These are phyloP conservation scores for Chrysosporium queenslandicum DNA, from an alignment of 2,329 filamentous ascomycete species.

Conservation along the genomic window DNA sequence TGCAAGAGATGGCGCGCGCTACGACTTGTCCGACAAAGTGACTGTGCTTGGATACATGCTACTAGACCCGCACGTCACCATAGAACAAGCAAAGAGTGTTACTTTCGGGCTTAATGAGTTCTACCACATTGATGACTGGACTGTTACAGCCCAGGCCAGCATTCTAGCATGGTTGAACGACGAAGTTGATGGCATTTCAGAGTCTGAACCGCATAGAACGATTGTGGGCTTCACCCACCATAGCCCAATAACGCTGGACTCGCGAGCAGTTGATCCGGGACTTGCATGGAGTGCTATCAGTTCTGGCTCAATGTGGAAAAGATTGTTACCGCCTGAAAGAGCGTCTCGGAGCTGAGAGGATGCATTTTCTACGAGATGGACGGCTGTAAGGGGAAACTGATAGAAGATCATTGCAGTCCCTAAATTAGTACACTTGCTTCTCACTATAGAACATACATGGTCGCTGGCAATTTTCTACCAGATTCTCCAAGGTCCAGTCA, in stretches of 20 bases:
- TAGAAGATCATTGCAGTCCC: too few relatives aligned
- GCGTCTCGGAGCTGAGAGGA: too few relatives aligned
- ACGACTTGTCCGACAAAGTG: slow-evolving; percentile 30
- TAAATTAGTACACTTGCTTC: too few relatives aligned
- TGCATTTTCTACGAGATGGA: too few relatives aligned
- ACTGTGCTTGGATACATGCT: slow-evolving; percentile 42
- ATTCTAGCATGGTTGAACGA: slow-evolving; percentile 34
- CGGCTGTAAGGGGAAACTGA: too few relatives aligned
- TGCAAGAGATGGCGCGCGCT: slow-evolving; percentile 32
- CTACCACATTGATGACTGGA: slow-evolving; percentile 36
- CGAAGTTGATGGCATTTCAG: slow-evolving; percentile 25
- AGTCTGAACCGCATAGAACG: slow-evolving; percentile 25
- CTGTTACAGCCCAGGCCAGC: slow-evolving; percentile 25
- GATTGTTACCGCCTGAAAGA: too few relatives aligned
- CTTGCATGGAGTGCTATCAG: slow-evolving; percentile 27
- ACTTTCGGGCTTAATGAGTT: slow-evolving; percentile 45
- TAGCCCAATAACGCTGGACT: slow-evolving; percentile 25
- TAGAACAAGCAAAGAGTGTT: slow-evolving; percentile 32
- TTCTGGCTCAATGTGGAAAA: too few relatives aligned
- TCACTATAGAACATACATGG: too few relatives aligned
- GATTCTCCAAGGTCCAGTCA: too few relatives aligned
- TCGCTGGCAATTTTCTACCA: too few relatives aligned
- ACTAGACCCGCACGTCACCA: slow-evolving; percentile 40
- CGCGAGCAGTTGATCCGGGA: slow-evolving; percentile 24
- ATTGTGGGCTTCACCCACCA: slow-evolving; percentile 35